Base-by-base conservation (phyloP, 176 grass and related monocot species). In the Oryza longistaminata region DNA sequence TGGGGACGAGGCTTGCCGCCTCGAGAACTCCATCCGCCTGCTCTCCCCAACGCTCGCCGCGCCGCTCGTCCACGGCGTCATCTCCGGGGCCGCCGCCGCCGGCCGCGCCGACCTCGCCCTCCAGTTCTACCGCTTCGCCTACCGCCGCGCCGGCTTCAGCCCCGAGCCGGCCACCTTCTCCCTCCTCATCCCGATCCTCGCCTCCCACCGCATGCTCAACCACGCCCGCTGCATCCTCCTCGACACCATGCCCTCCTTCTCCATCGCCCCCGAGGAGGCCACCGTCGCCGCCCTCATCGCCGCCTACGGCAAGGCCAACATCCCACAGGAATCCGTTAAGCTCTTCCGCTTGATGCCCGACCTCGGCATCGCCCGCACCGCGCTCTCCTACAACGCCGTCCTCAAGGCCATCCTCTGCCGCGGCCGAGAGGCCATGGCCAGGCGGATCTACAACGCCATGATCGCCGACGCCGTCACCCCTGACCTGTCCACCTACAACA, bases 251-350 rank as follows among this genome's bases (percentile, higher is more conserved):
- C 96, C 96, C 2, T 82, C 87, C 6, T 88, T 92, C 76, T 80
- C 77, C 60, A 33, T 94, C 13, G 12, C 82, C 60, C 96, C 89
- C 2, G 81, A 88, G 34, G 96, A 98, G 89, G 33, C 88, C 77
- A 95, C 92, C 39, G 74, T 98, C 9, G 87, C 81, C 5, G 74
- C 87, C 12, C 93, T 95, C 73, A 89, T 98, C 52, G 83, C 92
- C 0, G 96, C 85, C 2, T 98, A 98, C 65, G 93, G 96, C 21
- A 77, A 77, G 75, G 86, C 85, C 14, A 62, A 35, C 55, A 98
- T 98, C 73, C 96, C 96, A 12, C 93, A 98, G 82, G 96, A 98
- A 74, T 90, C 88, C 25, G 93, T 98, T 19, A 98, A 99, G 93
- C 77, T 96, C 24, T 99, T 99, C 86, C 88, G 92, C 90, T 75